These are phyloP conservation scores for Brettanomyces sp. DNA, from an alignment of 805 yeast species.

Conservation along the genomic window DNA sequence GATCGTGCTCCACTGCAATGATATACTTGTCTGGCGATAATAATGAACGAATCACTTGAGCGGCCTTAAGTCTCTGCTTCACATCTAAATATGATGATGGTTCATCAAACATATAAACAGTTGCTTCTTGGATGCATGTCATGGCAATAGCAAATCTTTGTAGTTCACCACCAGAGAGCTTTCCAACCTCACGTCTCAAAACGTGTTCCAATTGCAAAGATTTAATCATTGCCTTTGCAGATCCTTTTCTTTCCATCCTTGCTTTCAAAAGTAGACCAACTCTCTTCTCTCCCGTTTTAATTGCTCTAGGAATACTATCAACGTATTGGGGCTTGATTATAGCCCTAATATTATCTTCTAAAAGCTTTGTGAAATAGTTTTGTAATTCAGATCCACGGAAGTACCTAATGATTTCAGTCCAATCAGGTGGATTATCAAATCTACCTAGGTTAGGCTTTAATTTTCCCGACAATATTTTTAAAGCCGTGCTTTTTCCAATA, in stretches of 20 bases:
- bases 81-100: constrained; percentile 98
- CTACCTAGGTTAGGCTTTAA: constrained; percentile 94
- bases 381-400: constrained; percentile 98
- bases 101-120: constrained; percentile 98
- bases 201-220: constrained; percentile 70
- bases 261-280: constrained; percentile 78
- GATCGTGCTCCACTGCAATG: constrained; percentile 97
- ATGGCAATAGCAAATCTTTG: constrained; percentile 97
- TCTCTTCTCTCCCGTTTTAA: constrained; percentile 78
- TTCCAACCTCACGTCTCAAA: constrained; percentile 77
- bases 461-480: constrained; percentile 93
- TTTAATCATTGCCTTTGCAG: constrained; percentile 47
- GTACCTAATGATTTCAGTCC: constrained; percentile 85
- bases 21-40: constrained; percentile 72
- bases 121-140: constrained; percentile 91
- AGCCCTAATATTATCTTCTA: constrained; percentile 93
- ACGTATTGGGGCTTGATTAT: constrained; percentile 98
- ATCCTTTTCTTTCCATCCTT: constrained; percentile 64
- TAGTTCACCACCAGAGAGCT: constrained; percentile 96
- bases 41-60: constrained; percentile 82
- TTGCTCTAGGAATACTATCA: constrained; percentile 93
- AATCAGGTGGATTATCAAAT: constrained; percentile 93
- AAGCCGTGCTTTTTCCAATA: constrained; percentile 96
- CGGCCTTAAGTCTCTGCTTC: constrained; percentile 97
- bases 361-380: constrained; percentile 86